These are phyloP conservation scores for Syzygium aromaticum DNA, from an alignment of 345 rosid genomes.

Conservation along the genomic window DNA sequence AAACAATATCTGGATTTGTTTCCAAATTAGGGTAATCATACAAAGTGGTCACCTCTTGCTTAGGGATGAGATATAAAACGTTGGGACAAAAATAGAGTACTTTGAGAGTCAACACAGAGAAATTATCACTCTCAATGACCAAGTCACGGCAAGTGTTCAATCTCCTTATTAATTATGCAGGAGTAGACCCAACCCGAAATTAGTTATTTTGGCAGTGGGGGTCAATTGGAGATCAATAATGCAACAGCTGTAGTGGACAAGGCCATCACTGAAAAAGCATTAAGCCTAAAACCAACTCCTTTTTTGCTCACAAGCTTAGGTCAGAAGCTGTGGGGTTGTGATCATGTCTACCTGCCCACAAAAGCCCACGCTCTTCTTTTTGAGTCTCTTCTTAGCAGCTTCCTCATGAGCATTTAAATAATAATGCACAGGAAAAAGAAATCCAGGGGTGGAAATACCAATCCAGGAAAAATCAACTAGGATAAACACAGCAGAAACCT, in stretches of 20 bases:
- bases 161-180: background rate
- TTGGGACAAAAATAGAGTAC: background rate
- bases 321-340: background rate
- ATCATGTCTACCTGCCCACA: background rate
- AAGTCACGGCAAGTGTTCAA: background rate
- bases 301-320: background rate
- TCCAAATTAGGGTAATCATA: background rate
- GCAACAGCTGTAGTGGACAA: background rate
- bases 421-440: background rate
- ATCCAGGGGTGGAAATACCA: background rate
- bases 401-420: background rate
- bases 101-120: background rate
- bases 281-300: background rate
- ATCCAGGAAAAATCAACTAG: background rate
- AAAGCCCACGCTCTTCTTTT: background rate
- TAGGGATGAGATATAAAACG: background rate
- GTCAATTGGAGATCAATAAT: background rate
- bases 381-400: background rate
- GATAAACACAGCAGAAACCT: background rate
- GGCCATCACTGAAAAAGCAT: background rate
- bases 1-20: background rate
- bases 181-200: background rate
- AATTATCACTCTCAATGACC: background rate
- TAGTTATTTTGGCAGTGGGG: background rate
- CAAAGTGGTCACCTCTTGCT: background rate